Conservation (phyloP, 306 rosid species). For the Prinsepia uniflora region DNA sequence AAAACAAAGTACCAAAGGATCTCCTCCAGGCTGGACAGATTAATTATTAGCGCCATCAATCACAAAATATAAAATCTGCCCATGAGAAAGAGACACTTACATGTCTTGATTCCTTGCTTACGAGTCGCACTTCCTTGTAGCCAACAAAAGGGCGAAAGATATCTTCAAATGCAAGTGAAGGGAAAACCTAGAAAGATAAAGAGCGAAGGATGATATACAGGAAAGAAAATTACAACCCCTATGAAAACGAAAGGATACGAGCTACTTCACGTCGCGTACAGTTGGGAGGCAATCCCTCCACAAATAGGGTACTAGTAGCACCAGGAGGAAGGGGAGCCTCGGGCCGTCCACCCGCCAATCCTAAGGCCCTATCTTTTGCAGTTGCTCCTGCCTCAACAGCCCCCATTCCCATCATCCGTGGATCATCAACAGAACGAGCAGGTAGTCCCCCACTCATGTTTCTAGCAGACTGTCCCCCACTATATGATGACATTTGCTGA, state of each 20-base stretch:
- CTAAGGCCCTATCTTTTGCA: conserved; percentile 56
- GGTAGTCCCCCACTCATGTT: conserved; percentile 54
- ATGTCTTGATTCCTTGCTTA: conserved; percentile 92
- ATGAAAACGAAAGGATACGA: conserved; percentile 65
- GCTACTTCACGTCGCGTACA: conserved; percentile 95
- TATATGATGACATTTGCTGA: conserved; percentile 71
- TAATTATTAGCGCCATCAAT: conserved; percentile 28
- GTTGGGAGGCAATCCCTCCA: conserved; percentile 90
- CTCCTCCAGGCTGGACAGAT: conserved; percentile 88
- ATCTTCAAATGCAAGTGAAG: conserved; percentile 56
- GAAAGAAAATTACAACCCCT: neutral
- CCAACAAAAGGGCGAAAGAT: conserved; percentile 98
- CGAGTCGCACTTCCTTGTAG: conserved; percentile 98
- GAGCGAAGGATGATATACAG: neutral
- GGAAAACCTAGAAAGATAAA: conserved; percentile 30
- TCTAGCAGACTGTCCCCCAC: conserved; percentile 75
- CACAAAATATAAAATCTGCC: conserved; percentile 13
- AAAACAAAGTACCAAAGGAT: conserved; percentile 88
- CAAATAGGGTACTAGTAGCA: conserved; percentile 88
- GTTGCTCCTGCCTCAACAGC: conserved; percentile 59
- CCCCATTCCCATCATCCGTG: conserved; percentile 50
- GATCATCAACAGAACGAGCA: conserved; percentile 57
- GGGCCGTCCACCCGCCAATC: conserved; percentile 60
- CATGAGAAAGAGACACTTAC: conserved; percentile 47
- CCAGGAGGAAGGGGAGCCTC: conserved; percentile 85